Conservation (phyloP, 2,329 filamentous ascomycete genomes). For the Fusarium agapanthi region DNA sequence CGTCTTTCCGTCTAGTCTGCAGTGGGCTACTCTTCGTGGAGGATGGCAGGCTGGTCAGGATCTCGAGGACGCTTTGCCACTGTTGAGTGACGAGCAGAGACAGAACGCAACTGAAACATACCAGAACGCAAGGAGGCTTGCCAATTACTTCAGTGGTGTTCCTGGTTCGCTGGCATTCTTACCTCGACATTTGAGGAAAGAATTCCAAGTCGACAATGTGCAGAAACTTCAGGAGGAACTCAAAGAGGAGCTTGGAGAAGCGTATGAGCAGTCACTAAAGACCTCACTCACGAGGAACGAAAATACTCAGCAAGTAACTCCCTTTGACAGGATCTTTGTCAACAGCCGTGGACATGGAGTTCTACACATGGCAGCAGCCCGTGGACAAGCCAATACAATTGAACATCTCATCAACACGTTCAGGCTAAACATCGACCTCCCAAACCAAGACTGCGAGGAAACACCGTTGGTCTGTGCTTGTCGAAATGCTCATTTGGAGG, state of each 20-base stretch:
- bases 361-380: neutral
- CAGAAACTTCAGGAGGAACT: neutral
- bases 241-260: neutral
- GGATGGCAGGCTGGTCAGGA: neutral
- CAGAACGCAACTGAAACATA: neutral
- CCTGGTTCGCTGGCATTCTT: neutral
- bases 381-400: neutral
- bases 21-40: neutral
- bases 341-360: neutral
- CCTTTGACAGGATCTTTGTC: neutral
- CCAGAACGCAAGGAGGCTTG: neutral
- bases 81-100: neutral
- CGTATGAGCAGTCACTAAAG: neutral
- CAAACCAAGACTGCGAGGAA: neutral
- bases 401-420: neutral
- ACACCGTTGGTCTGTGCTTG: neutral
- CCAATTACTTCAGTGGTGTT: neutral
- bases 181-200: neutral
- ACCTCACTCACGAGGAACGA: accelerated
- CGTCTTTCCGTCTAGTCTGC: neutral
- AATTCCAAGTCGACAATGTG: neutral
- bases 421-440: neutral
- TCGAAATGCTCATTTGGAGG: neutral
- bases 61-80: neutral
- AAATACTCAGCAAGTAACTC: accelerated